Percentiles rank a stretch among this genome's conserved stretches.
Evolutionary conservation across 2,329 filamentous ascomycete species (phyloP).

Genomic region (Fusarium haematococcum): DNA sequence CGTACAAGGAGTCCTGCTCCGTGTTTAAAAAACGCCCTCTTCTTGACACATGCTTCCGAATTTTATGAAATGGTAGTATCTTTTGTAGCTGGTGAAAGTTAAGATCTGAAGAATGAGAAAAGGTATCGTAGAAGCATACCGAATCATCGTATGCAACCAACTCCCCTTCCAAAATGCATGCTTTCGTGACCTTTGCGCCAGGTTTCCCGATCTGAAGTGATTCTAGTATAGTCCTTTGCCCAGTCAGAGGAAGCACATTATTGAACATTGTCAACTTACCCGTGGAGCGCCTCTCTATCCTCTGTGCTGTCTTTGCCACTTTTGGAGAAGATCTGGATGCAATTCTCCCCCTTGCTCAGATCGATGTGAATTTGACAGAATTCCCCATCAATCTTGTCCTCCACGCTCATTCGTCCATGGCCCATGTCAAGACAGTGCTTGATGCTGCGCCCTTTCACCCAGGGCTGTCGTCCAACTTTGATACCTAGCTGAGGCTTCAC

Average conservation of each 20-base stretch:
- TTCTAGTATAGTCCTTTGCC: constrained; percentile 65
- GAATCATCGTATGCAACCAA: constrained; percentile 81
- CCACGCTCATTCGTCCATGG: constrained; percentile 74
- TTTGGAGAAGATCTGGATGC: constrained; percentile 89
- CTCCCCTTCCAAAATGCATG: constrained; percentile 87
- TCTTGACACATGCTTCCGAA: constrained; percentile 82
- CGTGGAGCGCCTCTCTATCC: constrained; percentile 73
- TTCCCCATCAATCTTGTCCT: constrained; percentile 88
- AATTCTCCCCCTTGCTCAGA: constrained; percentile 62
- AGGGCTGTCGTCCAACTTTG: constrained; percentile 74
- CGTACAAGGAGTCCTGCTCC: constrained; percentile 75
- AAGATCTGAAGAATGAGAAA: background rate
- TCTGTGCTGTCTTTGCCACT: constrained; percentile 88
- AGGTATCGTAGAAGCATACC: constrained; percentile 46
- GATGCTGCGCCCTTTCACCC: constrained; percentile 76
- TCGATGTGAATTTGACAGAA: constrained; percentile 92
- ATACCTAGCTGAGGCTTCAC: constrained; percentile 68
- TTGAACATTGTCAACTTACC: constrained; percentile 49
- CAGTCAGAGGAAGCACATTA: constrained; percentile 17
- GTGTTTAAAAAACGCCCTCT: constrained; percentile 78
- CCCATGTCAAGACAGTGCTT: constrained; percentile 79
- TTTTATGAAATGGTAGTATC: constrained; percentile 82
- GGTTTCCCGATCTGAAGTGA: constrained; percentile 71
- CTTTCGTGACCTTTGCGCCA: constrained; percentile 68
- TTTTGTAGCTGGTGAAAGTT: constrained; percentile 59